Evolutionary conservation across 495 filamentous ascomycete species (phyloP).

Genomic region (Trichoderma reesei): DNA sequence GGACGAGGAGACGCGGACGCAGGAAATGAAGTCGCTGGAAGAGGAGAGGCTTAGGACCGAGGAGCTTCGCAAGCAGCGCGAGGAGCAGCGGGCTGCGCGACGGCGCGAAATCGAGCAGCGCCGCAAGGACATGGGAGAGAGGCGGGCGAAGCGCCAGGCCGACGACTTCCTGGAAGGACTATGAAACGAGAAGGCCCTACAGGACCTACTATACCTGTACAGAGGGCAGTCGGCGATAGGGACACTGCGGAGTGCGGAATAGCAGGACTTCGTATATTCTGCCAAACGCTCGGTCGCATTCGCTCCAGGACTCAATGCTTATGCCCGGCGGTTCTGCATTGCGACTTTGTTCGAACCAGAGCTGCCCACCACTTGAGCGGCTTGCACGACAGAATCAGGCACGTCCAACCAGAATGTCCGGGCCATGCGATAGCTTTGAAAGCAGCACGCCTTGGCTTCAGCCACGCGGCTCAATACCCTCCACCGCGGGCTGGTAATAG

Average conservation of each 20-base stretch:
- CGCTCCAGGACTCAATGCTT: too few species aligned
- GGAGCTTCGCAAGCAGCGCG: slow-evolving; percentile 44
- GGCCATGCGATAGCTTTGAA: background rate
- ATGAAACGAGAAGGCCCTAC: slow-evolving; percentile 26
- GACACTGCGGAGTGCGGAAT: too few species aligned
- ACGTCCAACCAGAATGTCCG: background rate
- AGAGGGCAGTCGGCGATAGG: background rate
- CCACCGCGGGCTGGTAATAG: background rate
- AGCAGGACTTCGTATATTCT: too few species aligned
- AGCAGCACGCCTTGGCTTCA: background rate
- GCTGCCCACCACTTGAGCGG: too few species aligned
- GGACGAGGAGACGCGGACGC: slow-evolving; percentile 51
- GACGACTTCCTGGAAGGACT: slow-evolving; percentile 58
- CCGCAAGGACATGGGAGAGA: slow-evolving; percentile 40
- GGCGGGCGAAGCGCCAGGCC: slow-evolving; percentile 56
- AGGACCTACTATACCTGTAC: background rate
- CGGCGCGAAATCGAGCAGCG: slow-evolving; percentile 42
- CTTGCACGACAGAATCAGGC: background rate
- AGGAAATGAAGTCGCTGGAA: slow-evolving; percentile 69
- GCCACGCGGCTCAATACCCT: background rate
- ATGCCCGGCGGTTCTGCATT: too few species aligned
- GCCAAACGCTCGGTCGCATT: too few species aligned
- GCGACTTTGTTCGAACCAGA: too few species aligned
- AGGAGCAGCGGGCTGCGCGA: slow-evolving; percentile 33
- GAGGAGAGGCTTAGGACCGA: slow-evolving; percentile 60